Conservation (phyloP, 495 filamentous ascomycete genomes). For the Aspergillus asperescens region DNA sequence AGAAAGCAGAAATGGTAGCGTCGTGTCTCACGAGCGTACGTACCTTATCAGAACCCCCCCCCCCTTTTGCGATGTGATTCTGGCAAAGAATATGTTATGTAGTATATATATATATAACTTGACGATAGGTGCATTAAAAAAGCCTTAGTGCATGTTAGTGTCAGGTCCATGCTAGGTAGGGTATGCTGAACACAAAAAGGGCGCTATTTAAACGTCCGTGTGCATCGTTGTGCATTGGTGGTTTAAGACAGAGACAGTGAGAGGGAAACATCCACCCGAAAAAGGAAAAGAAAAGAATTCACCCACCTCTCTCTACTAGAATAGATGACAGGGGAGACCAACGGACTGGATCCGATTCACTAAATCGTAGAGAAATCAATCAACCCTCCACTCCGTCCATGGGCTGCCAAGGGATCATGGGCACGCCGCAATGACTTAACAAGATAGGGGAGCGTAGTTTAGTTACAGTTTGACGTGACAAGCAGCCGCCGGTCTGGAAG, state of each 20-base stretch:
- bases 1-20: not conserved
- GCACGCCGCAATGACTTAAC: not conserved
- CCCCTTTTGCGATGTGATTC: not conserved
- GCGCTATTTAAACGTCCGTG: not conserved
- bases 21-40: not conserved
- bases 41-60: not conserved
- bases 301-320: slow-evolving; percentile 5
- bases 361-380: not conserved
- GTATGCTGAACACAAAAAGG: not conserved
- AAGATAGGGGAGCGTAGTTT: not conserved
- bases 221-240: not conserved
- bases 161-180: not conserved
- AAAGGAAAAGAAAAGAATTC: not conserved
- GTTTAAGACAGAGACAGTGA: not conserved
- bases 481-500: not conserved
- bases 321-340: not conserved
- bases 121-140: not conserved
- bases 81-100: not conserved
- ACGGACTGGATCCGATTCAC: not conserved
- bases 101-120: not conserved
- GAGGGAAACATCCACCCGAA: not conserved
- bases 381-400: not conserved
- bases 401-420: not conserved
- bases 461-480: not conserved
- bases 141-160: not conserved